Percentiles rank a stretch among this genome's conserved stretches.
Conservation (phyloP, 805 yeast species). For the Schizosaccharomyces osmophilus region DNA sequence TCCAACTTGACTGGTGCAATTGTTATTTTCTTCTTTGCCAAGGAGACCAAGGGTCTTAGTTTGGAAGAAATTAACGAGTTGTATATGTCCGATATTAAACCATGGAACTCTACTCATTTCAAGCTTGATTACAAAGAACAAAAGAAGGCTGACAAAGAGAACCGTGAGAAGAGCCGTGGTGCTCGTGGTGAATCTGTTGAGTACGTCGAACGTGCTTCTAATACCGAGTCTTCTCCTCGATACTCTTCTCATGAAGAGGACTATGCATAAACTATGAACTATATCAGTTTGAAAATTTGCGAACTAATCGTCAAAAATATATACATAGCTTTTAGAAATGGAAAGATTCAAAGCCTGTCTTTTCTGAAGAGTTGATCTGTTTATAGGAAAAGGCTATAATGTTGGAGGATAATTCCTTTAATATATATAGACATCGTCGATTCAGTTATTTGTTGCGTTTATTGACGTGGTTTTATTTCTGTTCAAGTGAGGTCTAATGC, state of each 20-base stretch:
- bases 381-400: no score
- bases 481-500: no score
- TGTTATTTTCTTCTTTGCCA: slow-evolving; percentile 33
- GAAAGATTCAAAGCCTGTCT: no score
- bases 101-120: slow-evolving; percentile 2
- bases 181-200: neutral
- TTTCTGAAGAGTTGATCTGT: no score
- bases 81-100: slow-evolving; percentile 10
- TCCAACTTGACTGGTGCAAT: slow-evolving; percentile 28
- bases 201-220: neutral
- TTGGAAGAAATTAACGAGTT: slow-evolving; percentile 34
- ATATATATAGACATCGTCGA: no score
- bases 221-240: neutral
- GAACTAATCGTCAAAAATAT: no score
- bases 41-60: slow-evolving; percentile 34
- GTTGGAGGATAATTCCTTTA: no score
- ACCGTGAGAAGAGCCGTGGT: neutral
- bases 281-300: no score
- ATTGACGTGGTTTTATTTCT: no score
- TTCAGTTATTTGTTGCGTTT: no score
- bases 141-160: neutral
- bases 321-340: no score
- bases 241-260: neutral
- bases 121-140: neutral
- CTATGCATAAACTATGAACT: neutral